Conservation (phyloP, 352 stramenopile species). For the Globisporangium parvum region DNA sequence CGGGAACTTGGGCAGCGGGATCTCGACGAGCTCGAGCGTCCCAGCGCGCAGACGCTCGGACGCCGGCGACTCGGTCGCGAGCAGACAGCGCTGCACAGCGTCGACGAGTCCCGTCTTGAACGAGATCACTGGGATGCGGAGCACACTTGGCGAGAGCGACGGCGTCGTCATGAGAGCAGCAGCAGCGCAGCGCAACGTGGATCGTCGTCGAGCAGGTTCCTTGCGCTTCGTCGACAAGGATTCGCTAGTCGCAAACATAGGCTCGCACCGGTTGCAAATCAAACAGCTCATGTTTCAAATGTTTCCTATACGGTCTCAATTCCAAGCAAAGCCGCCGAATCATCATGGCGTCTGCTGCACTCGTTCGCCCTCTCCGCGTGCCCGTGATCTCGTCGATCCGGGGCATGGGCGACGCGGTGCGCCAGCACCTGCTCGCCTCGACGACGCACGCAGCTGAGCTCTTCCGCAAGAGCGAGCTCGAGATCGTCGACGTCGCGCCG, state of each 20-base stretch:
- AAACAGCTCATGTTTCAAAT: too few species aligned
- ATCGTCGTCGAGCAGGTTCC: too few species aligned
- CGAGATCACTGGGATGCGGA: conserved; percentile 50
- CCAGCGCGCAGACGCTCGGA: conserved; percentile 32
- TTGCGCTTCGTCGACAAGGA: too few species aligned
- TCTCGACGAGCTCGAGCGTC: conserved; percentile 38
- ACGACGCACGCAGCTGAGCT: conserved; percentile 29
- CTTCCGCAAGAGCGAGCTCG: conserved; percentile 30
- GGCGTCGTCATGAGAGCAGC: too few species aligned
- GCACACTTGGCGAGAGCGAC: background rate
- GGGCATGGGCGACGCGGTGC: conserved; percentile 33
- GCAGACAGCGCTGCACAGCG: conserved; percentile 28
- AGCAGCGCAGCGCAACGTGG: too few species aligned
- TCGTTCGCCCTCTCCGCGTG: conserved; percentile 22
- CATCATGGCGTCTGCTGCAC: too few species aligned
- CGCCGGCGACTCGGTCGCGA: conserved; percentile 19
- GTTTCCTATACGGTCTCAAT: too few species aligned
- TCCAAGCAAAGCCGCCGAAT: too few species aligned
- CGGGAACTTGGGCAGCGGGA: conserved; percentile 13
- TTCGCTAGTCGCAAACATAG: too few species aligned
- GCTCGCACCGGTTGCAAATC: too few species aligned
- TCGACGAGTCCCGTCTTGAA: conserved; percentile 35
- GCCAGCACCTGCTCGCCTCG: conserved; percentile 20
- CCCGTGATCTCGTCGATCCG: conserved; percentile 50
- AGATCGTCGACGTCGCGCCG: conserved; percentile 36